Base-by-base conservation (phyloP, 2,329 filamentous ascomycete genomes). In the Graphilbum sp. region DNA sequence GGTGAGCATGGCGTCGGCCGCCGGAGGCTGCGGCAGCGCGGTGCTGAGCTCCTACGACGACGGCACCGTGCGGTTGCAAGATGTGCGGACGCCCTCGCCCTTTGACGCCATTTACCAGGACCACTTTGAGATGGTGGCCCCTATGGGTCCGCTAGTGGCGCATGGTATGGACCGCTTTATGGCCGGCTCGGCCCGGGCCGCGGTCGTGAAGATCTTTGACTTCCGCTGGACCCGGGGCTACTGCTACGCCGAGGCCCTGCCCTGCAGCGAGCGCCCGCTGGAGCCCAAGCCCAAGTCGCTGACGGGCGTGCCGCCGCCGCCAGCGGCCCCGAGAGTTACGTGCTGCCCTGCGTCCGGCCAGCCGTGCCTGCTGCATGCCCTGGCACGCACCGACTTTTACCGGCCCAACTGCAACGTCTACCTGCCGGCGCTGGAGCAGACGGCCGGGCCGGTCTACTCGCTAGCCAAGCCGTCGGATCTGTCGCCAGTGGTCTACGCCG, bases 41-140 rank as follows among this genome's bases (percentile, higher is more conserved):
- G 47, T 71, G 4, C 54, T 72, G 15, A 67, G 61, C 40, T 58
- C 66, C 3, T 72, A 67, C 65, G 61, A 66, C 34, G 66, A 71
- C 37, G 67, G 67, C 9, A 67, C 61, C 19, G 2, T 59, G 62
- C 38, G 55, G 25, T 60, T 71, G 2, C 55, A 61, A 41, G 68
- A 72, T 43, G 47, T 67, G 2, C 61, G 68, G 10, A 64, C 65
- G 0, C 60, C 64, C 1, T 63, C 59, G 0, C 41, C 57, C 1
- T 52, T 61, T 21, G 65, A 69, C 36, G 55, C 55, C 12, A 46
- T 69, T 12, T 72, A 67, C 47, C 62, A 67, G 21, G 66, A 72
- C 45, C 62, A 65, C 38, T 64, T 69, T 43, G 62, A 69, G 41
- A 58, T 66, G 0, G 59, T 57, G 41, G 57, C 63, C 29, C 52